phyloP scores from a whole-genome alignment of 1,139 yeast species.

The Geotrichum phurueaensis region DNA sequence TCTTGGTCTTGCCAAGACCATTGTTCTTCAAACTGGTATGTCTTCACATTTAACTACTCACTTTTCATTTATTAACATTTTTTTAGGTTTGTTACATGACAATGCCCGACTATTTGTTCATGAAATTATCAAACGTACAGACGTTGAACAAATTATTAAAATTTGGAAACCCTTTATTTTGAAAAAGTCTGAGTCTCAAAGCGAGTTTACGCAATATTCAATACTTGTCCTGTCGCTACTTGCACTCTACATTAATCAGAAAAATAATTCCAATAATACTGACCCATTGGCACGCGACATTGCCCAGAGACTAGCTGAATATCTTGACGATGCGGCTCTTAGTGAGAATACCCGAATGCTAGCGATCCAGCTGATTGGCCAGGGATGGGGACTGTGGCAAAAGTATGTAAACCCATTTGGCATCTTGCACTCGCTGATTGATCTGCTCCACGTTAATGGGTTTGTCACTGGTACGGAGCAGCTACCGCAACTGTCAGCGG shows the following conservation, averaged over 20 bases:
- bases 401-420: slow-evolving; percentile 25
- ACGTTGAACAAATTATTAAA: background rate
- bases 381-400: slow-evolving; percentile 28
- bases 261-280: background rate
- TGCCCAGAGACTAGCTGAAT: slow-evolving; percentile 9
- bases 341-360: slow-evolving; percentile 9
- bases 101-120: slow-evolving; percentile 18
- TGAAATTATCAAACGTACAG: slow-evolving; percentile 17
- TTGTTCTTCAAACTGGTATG: slow-evolving; percentile 4
- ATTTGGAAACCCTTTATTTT: slow-evolving; percentile 11
- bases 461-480: slow-evolving; percentile 14
- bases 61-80: background rate
- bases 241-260: background rate
- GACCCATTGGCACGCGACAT: slow-evolving; percentile 4
- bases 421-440: slow-evolving; percentile 23
- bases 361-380: slow-evolving; percentile 28
- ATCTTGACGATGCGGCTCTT: slow-evolving; percentile 1
- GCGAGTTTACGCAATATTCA: slow-evolving; percentile 6
- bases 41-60: background rate
- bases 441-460: slow-evolving; percentile 22
- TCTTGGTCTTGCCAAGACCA: slow-evolving; percentile 5
- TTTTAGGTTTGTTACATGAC: slow-evolving; percentile 9
- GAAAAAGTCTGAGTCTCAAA: background rate
- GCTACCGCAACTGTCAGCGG: background rate
- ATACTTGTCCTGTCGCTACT: slow-evolving; percentile 12